Conservation (phyloP, 2,329 filamentous ascomycete species). For the Gaeumannomyces tritici region DNA sequence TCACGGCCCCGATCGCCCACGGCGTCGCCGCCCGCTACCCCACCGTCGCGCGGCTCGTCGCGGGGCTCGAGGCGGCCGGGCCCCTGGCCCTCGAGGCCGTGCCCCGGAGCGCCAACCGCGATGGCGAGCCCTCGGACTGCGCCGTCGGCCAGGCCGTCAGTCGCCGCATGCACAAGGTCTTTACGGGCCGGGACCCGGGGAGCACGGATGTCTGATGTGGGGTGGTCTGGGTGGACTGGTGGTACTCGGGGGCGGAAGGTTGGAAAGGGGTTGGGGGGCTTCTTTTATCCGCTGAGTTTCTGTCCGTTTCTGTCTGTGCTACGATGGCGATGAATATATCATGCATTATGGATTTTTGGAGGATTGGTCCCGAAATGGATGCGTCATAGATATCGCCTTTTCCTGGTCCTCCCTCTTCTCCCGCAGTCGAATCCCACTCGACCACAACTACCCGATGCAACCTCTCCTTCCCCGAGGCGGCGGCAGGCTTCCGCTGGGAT, state of each 20-base stretch:
- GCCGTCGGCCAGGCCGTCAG: constrained; percentile 49
- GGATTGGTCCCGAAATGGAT: no score
- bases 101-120: constrained; percentile 43
- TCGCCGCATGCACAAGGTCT: constrained; percentile 48
- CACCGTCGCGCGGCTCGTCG: constrained; percentile 46
- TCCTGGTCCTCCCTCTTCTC: no score
- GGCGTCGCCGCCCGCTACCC: constrained; percentile 55
- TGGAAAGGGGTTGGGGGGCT: no score
- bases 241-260: neutral
- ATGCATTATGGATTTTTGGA: no score
- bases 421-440: no score
- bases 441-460: no score
- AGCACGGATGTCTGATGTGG: constrained; percentile 41
- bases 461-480: no score
- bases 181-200: constrained; percentile 43
- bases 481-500: no score
- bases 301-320: no score
- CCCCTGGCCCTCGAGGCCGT: constrained; percentile 54
- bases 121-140: constrained; percentile 45
- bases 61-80: constrained; percentile 48
- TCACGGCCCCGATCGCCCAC: constrained; percentile 64
- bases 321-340: no score
- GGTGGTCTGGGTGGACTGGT: neutral
- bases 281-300: no score
- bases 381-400: no score